Evolutionary conservation across 2,329 filamentous ascomycete species (phyloP).

Genomic region (Neodidymelliopsis sp.): DNA sequence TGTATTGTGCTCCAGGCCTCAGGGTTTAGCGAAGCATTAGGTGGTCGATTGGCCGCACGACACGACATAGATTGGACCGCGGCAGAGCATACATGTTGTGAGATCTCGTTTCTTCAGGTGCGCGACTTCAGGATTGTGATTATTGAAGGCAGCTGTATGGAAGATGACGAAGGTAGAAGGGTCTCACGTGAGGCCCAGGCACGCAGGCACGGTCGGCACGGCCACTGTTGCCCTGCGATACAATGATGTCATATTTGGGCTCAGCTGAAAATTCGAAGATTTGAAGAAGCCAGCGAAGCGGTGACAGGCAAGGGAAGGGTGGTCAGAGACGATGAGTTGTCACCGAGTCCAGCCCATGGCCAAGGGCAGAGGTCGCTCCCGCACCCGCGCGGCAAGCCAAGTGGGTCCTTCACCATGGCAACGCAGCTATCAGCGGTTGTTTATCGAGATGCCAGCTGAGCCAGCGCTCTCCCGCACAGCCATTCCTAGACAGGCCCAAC

Average conservation of each 20-base stretch:
- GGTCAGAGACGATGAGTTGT: constrained; percentile 17
- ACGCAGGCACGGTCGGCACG: too few species aligned
- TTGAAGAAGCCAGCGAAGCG: constrained; percentile 18
- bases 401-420: constrained; percentile 18
- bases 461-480: constrained; percentile 21
- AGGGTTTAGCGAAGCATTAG: too few species aligned
- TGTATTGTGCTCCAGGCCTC: too few species aligned
- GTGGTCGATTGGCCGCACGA: too few species aligned
- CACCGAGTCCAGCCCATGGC: constrained; percentile 5
- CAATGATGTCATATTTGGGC: constrained; percentile 13
- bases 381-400: constrained; percentile 14
- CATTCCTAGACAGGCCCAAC: constrained; percentile 22
- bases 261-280: constrained; percentile 17
- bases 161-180: neutral
- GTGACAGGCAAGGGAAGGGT: constrained; percentile 14
- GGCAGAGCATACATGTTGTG: too few species aligned
- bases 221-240: constrained; percentile 3
- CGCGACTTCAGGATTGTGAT: too few species aligned
- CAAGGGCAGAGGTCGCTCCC: constrained; percentile 9
- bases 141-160: neutral
- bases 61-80: too few species aligned
- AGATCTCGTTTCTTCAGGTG: too few species aligned
- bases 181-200: constrained; percentile 5
- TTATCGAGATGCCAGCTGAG: constrained; percentile 17
- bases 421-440: constrained; percentile 22